Evolutionary conservation across 306 rosid species (phyloP).

Genomic region (Biancaea sappan): DNA sequence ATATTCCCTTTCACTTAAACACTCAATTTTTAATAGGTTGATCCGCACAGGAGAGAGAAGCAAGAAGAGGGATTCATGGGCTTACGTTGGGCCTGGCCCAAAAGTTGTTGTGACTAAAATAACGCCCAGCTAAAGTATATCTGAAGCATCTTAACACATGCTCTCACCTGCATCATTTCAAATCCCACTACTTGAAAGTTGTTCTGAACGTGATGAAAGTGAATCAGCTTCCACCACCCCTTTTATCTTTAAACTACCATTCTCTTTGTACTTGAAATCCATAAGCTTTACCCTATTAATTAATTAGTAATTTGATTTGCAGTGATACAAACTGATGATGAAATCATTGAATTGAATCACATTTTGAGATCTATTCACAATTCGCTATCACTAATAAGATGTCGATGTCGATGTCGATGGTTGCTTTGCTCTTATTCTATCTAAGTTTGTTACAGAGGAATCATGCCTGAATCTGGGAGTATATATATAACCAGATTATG

Average conservation of each 20-base stretch:
- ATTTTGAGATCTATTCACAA: background rate
- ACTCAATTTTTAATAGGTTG: no score
- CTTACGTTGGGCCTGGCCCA: background rate
- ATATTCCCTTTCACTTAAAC: no score
- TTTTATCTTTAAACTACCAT: conserved; percentile 53
- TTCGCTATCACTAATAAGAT: conserved; percentile 10
- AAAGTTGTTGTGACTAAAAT: background rate
- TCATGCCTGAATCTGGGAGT: conserved; percentile 4
- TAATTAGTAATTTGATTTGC: background rate
- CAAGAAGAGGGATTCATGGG: no score
- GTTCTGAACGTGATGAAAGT: conserved; percentile 60
- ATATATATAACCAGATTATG: background rate
- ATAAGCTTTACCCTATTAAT: no score
- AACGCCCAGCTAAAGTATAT: background rate
- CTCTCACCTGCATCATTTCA: conserved; percentile 53
- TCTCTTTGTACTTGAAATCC: no score
- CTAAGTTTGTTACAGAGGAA: background rate
- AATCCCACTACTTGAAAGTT: conserved; percentile 63
- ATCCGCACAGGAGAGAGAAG: no score
- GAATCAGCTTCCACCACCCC: conserved; percentile 49
- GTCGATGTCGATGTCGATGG: conserved; percentile 2
- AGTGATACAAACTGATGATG: background rate
- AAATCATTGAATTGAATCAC: background rate
- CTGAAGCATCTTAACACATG: conserved; percentile 49
- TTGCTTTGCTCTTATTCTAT: background rate